Evolutionary conservation across 2,329 filamentous ascomycete genomes (phyloP).

Genomic region (Colletotrichum musae): DNA sequence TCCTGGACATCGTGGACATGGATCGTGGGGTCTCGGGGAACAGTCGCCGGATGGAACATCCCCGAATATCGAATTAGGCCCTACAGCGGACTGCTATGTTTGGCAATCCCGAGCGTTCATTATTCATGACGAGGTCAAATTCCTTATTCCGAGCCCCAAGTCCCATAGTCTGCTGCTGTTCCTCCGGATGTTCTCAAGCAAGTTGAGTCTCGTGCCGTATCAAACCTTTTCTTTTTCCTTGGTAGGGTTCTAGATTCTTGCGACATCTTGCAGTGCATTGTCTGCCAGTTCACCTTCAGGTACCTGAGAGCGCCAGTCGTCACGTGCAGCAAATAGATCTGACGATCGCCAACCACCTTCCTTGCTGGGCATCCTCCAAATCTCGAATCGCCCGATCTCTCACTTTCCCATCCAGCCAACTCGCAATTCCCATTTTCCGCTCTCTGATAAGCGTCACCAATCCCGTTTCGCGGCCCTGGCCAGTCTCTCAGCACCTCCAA

Average conservation of each 20-base stretch:
- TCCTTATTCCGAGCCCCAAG: conserved; percentile 3
- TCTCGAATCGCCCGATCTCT: conserved; percentile 12
- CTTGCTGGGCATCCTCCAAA: conserved; percentile 29
- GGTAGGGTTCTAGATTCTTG: background rate
- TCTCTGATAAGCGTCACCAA: conserved; percentile 1
- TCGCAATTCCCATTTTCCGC: conserved; percentile 15
- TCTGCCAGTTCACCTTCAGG: background rate
- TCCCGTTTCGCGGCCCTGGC: background rate
- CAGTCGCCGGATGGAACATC: conserved; percentile 22
- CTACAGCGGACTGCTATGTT: conserved; percentile 9
- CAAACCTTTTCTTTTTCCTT: conserved; percentile 18
- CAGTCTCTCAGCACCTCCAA: background rate
- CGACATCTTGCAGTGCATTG: background rate
- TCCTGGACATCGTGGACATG: background rate
- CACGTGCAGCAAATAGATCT: conserved; percentile 33
- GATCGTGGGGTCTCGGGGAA: conserved; percentile 20
- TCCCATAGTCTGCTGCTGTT: background rate
- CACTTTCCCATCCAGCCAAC: conserved; percentile 11
- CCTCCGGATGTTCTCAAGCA: background rate
- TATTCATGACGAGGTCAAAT: background rate
- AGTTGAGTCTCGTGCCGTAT: background rate
- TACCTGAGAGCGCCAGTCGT: conserved; percentile 2
- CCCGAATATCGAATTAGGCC: conserved; percentile 26
- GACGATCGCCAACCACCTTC: conserved; percentile 36
- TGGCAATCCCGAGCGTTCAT: conserved; percentile 17